A percentile compares a stretch with the other conserved stretches of the same genome.
These are phyloP conservation scores for Silene coronaria DNA, from an alignment of 179 eudicot species.

Conservation along the genomic window DNA sequence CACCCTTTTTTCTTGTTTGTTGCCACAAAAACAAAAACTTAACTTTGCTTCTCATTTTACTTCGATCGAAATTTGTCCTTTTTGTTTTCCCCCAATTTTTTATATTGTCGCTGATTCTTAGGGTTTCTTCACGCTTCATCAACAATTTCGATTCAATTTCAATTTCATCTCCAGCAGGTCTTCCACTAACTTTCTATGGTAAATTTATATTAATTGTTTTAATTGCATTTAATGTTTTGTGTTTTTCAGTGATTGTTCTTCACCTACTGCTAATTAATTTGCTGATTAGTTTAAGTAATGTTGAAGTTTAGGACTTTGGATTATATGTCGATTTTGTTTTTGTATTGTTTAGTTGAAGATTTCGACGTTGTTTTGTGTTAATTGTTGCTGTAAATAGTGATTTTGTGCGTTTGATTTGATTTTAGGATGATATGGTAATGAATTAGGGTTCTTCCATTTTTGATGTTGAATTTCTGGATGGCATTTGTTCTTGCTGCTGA, in stretches of 20 bases:
- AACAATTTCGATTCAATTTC: background rate
- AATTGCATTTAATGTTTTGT: background rate
- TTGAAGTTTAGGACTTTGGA: background rate
- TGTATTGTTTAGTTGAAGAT: constrained; percentile 2
- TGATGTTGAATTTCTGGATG: constrained; percentile 1
- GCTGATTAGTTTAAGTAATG: background rate
- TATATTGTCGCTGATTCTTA: background rate
- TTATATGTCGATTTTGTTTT: background rate
- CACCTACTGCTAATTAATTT: background rate
- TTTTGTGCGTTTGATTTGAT: background rate
- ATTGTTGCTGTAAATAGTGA: background rate
- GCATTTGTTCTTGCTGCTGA: background rate
- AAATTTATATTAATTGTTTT: background rate
- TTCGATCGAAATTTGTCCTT: background rate
- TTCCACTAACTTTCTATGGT: background rate
- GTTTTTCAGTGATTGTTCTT: background rate
- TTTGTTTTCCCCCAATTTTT: background rate
- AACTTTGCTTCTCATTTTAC: constrained; percentile 10
- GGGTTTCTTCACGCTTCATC: background rate
- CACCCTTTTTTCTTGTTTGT: background rate
- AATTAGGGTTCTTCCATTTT: constrained; percentile 1
- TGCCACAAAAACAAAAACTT: background rate
- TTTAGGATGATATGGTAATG: background rate
- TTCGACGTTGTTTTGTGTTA: constrained; percentile 9
- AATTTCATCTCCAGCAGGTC: background rate